Base-by-base conservation (phyloP, 306 rosid genomes). In the Mimosa bimucronata region DNA sequence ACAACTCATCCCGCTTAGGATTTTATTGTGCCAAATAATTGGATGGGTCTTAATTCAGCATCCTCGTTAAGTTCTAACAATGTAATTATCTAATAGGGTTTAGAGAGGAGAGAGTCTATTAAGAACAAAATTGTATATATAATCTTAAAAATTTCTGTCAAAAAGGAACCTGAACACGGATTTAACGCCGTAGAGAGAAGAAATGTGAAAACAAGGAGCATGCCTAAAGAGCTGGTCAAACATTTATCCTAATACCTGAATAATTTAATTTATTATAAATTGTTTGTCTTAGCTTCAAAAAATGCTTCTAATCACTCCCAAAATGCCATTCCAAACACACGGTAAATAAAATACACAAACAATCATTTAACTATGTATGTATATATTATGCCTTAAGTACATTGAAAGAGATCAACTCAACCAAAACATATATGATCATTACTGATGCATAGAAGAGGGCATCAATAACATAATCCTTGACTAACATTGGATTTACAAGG, bases 401-500 rank as follows among this genome's bases (percentile, higher is more conserved):
- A 55, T 55, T 55, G 25, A 55, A 55, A 19, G 28, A 55, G 28
- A 34, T 37, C 41, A 15, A 64, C 69, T 29, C 68, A 23, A 29
- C 58, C 58, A 64, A 71, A 34, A 34, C 31, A 45, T 48, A 37
- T 48, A 48, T 34, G 25, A 23, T 30, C 73, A 7, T 23, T 2
- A 41, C 57, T n/a, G 40, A n/a, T 31, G n/a, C 31, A 28, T 7
- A 11, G 31, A 29, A 41, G 41, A 58, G 53, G 42, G 40, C 52
- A 71, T 45, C 48, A 37, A 13, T 38, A 23, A 77, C 50, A 6
- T 34, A 34, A 34, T 34, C 38, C 38, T 34, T 34, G 31, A 38
- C 21, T 28, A 4, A 29, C 50, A 18, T n/a, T 61, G 40, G 28
- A 72, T 72, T 52, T 71, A 77, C 68, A 48, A 68, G 57, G 57